Evolutionary conservation across 805 yeast genomes (phyloP), one percentile per base, ranked within the genome.

Genomic region (Candida nitratophila): DNA sequence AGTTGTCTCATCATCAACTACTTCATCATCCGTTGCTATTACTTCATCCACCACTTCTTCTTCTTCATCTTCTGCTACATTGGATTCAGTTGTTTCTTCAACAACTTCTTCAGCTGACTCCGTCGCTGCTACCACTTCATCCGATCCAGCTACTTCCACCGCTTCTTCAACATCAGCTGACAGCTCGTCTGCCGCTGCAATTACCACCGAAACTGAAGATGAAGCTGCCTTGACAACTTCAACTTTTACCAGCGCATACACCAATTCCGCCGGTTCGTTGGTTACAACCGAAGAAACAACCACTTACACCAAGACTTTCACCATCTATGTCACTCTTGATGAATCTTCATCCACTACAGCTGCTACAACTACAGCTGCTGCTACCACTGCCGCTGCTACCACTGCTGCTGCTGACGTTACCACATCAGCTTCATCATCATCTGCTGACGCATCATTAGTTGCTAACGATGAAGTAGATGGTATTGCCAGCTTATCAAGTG

Each of bases 251-350:
- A 26, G 20, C 22, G 11, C 30, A 14, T 37, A 17, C 16, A 26
- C 40, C 8, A 29, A 29, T 15, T 33, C 46, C 15, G 39, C 36
- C 7, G 29, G 16, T 14, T 26, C 38, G 20, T 34, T 22, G 15
- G 30, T n/a, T 5, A 29, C 29, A 4, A 29, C 43, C 31, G 40
- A 40, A 19, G 30, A 33, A 27, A 46, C 49, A 22, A 44, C 48
- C 22, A 44, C 47, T 16, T 45, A 43, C 39, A 49, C 54, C 8
- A 27, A 44, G 22, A 49, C 50, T 12, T 35, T 30, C 22, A 45
- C 49, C n/a, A 16, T 33, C 20, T 44, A 39, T 21, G 42, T 34
- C 34, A 48, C 44, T 27, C 27, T 20, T 34, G 24, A 34, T 17
- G 24, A 19, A 9, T 11, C 12, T n/a, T 6, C 20, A 4, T 15